phyloP scores from a whole-genome alignment of 345 rosid genomes.

The Salix brachista region DNA sequence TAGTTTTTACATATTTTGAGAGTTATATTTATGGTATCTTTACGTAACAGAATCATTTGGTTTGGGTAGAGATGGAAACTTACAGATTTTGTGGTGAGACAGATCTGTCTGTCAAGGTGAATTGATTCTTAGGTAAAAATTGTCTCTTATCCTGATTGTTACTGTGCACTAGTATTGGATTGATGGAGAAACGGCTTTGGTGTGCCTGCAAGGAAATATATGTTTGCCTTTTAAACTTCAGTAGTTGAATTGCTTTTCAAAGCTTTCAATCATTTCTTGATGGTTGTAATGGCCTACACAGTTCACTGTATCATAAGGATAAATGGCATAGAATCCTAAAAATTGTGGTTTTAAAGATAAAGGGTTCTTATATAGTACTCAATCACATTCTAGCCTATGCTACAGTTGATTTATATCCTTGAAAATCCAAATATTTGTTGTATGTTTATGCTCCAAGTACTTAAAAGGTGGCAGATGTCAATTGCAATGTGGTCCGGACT shows the following conservation, averaged over 20 bases:
- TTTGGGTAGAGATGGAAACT: background rate
- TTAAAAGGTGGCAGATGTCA: background rate
- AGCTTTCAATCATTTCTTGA: conserved; percentile 3
- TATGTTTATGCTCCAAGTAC: background rate
- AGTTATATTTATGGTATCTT: background rate
- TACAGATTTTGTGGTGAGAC: background rate
- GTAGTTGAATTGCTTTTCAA: conserved; percentile 2
- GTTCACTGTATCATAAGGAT: background rate
- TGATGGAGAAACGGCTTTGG: background rate
- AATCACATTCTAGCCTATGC: background rate
- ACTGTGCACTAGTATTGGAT: background rate
- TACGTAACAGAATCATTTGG: background rate
- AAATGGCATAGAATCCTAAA: background rate
- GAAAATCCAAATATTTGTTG: background rate
- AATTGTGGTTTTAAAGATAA: background rate
- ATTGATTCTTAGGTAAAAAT: background rate
- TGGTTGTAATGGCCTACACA: background rate
- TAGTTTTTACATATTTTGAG: background rate
- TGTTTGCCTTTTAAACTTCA: background rate
- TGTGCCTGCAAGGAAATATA: background rate
- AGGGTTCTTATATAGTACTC: background rate
- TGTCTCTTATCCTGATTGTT: background rate
- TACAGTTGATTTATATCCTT: background rate
- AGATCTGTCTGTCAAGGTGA: background rate
- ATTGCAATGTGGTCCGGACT: background rate